These are phyloP conservation scores for Brasenia schreberi DNA, from an alignment of 164 flowering plant species.

Conservation along the genomic window DNA sequence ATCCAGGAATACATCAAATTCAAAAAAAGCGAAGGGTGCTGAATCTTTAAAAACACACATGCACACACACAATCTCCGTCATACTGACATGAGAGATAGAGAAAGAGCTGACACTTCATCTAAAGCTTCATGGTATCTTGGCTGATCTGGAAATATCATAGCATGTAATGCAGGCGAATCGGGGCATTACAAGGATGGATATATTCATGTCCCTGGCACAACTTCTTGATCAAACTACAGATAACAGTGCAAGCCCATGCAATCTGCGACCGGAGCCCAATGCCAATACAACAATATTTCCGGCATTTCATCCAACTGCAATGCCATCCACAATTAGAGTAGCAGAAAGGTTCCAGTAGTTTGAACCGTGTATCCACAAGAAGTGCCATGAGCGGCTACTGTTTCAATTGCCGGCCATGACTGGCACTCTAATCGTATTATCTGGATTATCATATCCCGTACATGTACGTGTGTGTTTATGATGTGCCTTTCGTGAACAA, in stretches of 20 bases:
- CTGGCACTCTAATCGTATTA: constrained; percentile 10
- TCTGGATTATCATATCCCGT: background rate
- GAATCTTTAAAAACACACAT: too few relatives aligned
- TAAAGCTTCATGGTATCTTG: background rate
- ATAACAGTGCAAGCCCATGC: constrained; percentile 12
- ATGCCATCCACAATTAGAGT: constrained; percentile 31
- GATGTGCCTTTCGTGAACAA: too few relatives aligned
- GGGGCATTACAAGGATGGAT: constrained; percentile 52
- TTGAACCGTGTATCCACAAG: background rate
- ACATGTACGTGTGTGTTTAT: too few relatives aligned
- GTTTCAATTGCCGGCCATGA: constrained; percentile 14
- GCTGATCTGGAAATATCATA: background rate
- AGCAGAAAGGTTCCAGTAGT: constrained; percentile 17
- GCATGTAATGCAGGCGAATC: constrained; percentile 38
- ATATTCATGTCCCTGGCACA: constrained; percentile 55
- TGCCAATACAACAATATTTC: constrained; percentile 14
- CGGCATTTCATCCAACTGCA: constrained; percentile 27
- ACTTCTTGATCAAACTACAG: constrained; percentile 39
- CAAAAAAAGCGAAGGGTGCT: background rate
- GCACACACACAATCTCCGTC: background rate
- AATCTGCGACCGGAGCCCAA: constrained; percentile 15
- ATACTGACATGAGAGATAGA: background rate
- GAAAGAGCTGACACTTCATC: too few relatives aligned
- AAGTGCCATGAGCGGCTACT: constrained; percentile 14
- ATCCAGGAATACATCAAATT: background rate